These are phyloP conservation scores for Echria macrotheca DNA, from an alignment of 495 filamentous ascomycete species.

Conservation along the genomic window DNA sequence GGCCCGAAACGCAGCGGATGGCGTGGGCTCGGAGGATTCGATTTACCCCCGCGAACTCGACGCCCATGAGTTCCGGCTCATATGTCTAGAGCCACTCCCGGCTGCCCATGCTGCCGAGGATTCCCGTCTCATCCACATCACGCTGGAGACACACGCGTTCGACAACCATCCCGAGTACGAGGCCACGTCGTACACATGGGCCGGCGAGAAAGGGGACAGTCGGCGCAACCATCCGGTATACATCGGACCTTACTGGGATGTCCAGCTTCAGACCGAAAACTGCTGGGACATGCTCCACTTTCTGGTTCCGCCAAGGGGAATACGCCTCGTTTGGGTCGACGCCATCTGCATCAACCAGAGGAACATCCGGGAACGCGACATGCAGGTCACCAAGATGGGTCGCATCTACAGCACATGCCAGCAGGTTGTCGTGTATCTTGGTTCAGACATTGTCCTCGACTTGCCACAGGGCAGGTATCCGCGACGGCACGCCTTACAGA, in stretches of 20 bases:
- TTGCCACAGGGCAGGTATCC: not conserved
- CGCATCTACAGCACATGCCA: slow-evolving; percentile 17
- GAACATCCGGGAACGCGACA: slow-evolving; percentile 14
- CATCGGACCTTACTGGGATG: slow-evolving; percentile 25
- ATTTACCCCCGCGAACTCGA: not conserved
- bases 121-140: slow-evolving; percentile 16
- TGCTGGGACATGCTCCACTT: slow-evolving; percentile 26
- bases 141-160: slow-evolving; percentile 16
- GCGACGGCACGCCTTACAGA: not conserved
- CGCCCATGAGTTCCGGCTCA: not conserved
- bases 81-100: not conserved
- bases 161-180: slow-evolving; percentile 28
- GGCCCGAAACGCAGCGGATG: not conserved
- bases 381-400: slow-evolving; percentile 22
- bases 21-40: not conserved
- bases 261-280: slow-evolving; percentile 26
- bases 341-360: slow-evolving; percentile 21
- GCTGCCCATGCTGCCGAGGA: not conserved
- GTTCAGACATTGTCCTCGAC: slow-evolving; percentile 5
- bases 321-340: slow-evolving; percentile 16
- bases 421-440: slow-evolving; percentile 22
- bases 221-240: slow-evolving; percentile 17
- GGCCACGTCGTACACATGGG: slow-evolving; percentile 27
- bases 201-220: slow-evolving; percentile 22
- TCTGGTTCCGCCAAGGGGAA: slow-evolving; percentile 13